A percentile compares a stretch with the other conserved stretches of the same genome.
Evolutionary conservation across 139 green algal species (phyloP).

Genomic region (Deuterostichococcus epilithicus): DNA sequence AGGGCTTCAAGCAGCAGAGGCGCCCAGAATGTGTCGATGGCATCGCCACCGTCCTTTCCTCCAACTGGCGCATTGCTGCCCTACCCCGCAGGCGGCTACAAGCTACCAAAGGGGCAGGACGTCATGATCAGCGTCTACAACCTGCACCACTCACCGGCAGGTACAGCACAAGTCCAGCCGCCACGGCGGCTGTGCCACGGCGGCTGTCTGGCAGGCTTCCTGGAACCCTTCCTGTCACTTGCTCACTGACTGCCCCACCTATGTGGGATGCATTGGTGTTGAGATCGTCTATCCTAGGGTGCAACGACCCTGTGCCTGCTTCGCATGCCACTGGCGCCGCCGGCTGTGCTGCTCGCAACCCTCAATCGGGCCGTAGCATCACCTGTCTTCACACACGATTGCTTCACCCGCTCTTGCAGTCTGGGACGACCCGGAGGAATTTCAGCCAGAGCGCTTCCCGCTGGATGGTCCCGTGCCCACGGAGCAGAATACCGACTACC

Average conservation of each 20-base stretch:
- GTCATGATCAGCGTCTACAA: constrained; percentile 98
- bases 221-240: too few relatives aligned
- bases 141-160: constrained; percentile 80
- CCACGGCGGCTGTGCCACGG: background rate
- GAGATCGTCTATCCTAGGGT: constrained; percentile 5
- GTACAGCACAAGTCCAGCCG: too few relatives aligned
- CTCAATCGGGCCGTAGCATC: background rate
- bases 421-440: constrained; percentile 80
- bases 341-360: too few relatives aligned
- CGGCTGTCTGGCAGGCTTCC: background rate
- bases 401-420: constrained; percentile 50
- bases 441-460: constrained; percentile 90
- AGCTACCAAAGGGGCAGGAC: constrained; percentile 80
- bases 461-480: constrained; percentile 86
- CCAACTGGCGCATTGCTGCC: background rate
- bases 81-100: constrained; percentile 35
- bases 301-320: too few relatives aligned
- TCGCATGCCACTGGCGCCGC: too few relatives aligned
- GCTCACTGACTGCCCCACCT: too few relatives aligned
- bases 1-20: too few relatives aligned
- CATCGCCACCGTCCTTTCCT: background rate
- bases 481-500: constrained; percentile 96
- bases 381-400: background rate
- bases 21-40: too few relatives aligned
- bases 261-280: too few relatives aligned